Conservation (phyloP, 1,139 yeast genomes). For the Protomyces pachydermus region DNA sequence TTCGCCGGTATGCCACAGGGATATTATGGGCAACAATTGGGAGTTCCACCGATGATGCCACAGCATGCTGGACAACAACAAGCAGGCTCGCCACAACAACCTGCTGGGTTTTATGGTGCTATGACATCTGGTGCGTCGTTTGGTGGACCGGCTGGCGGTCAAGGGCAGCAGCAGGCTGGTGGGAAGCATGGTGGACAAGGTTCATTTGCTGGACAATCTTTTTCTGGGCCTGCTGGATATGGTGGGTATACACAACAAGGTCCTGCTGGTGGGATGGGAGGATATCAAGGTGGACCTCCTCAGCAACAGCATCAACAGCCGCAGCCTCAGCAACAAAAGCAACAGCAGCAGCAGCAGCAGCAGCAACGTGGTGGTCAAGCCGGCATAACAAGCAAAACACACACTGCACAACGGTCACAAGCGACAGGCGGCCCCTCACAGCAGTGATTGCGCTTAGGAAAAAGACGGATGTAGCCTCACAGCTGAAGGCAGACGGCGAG, state of each 20-base stretch:
- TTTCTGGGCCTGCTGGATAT: background rate
- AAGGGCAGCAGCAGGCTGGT: background rate
- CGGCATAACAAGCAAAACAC: no score
- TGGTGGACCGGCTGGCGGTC: background rate
- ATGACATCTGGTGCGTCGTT: background rate
- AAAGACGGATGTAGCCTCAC: no score
- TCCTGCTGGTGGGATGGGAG: background rate
- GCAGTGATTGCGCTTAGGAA: no score
- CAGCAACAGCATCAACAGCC: background rate
- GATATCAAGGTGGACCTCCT: background rate
- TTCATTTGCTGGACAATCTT: background rate
- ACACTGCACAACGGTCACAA: no score
- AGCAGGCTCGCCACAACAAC: background rate
- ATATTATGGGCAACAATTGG: conserved; percentile 9
- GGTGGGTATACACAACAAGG: background rate
- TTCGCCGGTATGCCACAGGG: conserved; percentile 19
- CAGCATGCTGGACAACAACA: background rate
- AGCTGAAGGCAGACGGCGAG: no score
- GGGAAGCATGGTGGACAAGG: background rate
- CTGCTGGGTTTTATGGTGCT: background rate
- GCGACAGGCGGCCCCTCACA: no score
- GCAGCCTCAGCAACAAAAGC: background rate
- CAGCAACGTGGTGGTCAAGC: no score
- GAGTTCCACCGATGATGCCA: conserved; percentile 22
- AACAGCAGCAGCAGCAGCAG: background rate